Evolutionary conservation across 768 basidiomycete genomes (phyloP), one percentile per base, ranked within the genome.

Genomic region (Lactifluus piperatus): DNA sequence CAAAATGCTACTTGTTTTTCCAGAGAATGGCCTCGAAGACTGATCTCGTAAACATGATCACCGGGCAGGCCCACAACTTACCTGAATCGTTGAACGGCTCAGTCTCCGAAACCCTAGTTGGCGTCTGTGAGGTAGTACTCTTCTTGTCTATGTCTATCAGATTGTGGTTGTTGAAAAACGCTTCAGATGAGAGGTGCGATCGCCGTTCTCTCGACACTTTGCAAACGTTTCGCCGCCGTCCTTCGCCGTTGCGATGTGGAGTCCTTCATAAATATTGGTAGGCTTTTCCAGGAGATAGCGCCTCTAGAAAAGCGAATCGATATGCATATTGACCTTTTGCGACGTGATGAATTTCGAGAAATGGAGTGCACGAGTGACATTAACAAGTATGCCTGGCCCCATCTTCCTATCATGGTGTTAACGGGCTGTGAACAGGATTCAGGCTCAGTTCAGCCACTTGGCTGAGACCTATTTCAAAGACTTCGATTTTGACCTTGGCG

Each of bases 321-420:
- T 66, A 87, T 88, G 75, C 94, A 97, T 68, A 82, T 97, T 62
- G 88, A 90, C 48, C 76, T 88, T 26, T 74, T 97, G 3, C 79
- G 88, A 44, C 79, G 85, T 47, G 92, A 97, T 65, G 94, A 94
- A 70, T 94, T 99, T 75, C 81, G 86, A 24, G 94, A 94, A 71
- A 81, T 87, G 74, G 95, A 98, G 67, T 97, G 94, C 71, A 91
- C 91, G 20, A 85, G 79, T 65, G 97, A 98, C 68, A 77, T 98
- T 44, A 77, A 80, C 64, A 94, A 88, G 94, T 94, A 67, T 57
- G 86, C 75, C 30, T 26, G 8, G 30, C 45, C 51, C 8, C 16
- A 22, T 52, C 48, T 20, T 24, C 11, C 16, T 5, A 16, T 14
- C 6, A 18, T 39, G 7, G 13, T 26, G 24, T 1, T 57, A 29